These are phyloP conservation scores for Mariannaea sp. DNA, from an alignment of 2,329 filamentous ascomycete genomes.

Conservation along the genomic window DNA sequence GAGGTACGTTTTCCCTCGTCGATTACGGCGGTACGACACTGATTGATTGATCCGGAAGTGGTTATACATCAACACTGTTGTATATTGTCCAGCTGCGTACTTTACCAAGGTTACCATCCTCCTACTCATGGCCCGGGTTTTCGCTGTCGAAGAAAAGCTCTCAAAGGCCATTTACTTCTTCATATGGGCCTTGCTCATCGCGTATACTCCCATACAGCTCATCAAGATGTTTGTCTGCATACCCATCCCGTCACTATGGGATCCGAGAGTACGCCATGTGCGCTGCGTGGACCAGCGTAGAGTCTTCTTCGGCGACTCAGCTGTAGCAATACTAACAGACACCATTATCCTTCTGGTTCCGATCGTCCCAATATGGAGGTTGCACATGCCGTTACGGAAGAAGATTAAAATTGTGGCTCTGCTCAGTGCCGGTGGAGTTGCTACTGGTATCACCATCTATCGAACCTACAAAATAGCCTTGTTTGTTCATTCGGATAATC, in stretches of 20 bases:
- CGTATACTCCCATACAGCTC: slow-evolving; percentile 31
- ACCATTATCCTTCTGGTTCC: slow-evolving; percentile 27
- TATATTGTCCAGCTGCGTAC: slow-evolving; percentile 30
- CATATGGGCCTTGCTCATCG: slow-evolving; percentile 24
- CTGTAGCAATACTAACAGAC: slow-evolving; percentile 27
- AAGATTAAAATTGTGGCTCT: slow-evolving; percentile 31
- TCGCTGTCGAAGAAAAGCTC: slow-evolving; percentile 24
- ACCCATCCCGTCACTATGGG: slow-evolving; percentile 50
- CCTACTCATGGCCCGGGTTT: slow-evolving; percentile 31
- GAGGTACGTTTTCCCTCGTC: slow-evolving; percentile 11
- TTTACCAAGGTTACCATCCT: slow-evolving; percentile 33
- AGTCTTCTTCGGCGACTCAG: slow-evolving; percentile 29
- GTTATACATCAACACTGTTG: slow-evolving; percentile 30
- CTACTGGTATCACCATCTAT: slow-evolving; percentile 27
- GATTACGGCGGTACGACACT: not conserved
- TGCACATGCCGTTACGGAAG: slow-evolving; percentile 24
- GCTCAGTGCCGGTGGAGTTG: slow-evolving; percentile 28
- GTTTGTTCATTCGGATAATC: slow-evolving; percentile 28
- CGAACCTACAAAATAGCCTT: slow-evolving; percentile 13
- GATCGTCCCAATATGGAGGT: slow-evolving; percentile 25
- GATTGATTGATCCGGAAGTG: slow-evolving; percentile 13
- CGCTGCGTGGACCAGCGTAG: slow-evolving; percentile 45
- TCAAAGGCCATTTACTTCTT: slow-evolving; percentile 26
- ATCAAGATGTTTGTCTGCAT: slow-evolving; percentile 49
- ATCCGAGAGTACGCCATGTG: slow-evolving; percentile 26